Evolutionary conservation across 169 alveolate genomes (phyloP).

Genomic region (Cryptosporidium xiaoi): DNA sequence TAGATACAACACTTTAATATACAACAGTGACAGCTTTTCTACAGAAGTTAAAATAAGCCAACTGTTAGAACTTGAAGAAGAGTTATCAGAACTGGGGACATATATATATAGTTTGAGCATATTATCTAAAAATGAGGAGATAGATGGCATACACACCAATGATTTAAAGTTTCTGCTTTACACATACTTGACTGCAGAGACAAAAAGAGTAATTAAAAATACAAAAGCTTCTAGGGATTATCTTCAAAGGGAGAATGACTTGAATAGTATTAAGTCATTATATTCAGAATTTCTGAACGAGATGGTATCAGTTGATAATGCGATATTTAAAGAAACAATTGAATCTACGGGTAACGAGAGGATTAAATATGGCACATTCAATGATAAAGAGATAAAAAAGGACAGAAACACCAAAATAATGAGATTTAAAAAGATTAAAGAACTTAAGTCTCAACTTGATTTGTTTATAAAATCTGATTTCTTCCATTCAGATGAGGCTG

Average conservation of each 20-base stretch:
- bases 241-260: constrained; percentile 7
- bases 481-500: constrained; percentile 21
- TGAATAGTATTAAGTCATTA: background rate
- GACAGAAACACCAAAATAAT: constrained; percentile 22
- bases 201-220: constrained; percentile 6
- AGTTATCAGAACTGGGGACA: constrained; percentile 14
- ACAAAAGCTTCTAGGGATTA: constrained; percentile 1
- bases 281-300: constrained; percentile 34
- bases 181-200: constrained; percentile 31
- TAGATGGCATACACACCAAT: constrained; percentile 33
- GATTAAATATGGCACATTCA: background rate
- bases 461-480: constrained; percentile 37
- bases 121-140: constrained; percentile 59
- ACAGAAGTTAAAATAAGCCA: constrained; percentile 1
- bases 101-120: background rate
- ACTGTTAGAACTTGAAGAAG: constrained; percentile 1
- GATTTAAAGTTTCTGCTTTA: constrained; percentile 41
- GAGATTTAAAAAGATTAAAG: constrained; percentile 52
- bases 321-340: constrained; percentile 15
- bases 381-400: background rate
- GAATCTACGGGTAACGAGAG: constrained; percentile 3
- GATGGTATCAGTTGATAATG: background rate
- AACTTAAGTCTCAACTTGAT: constrained; percentile 7
- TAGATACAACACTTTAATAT: constrained; percentile 18
- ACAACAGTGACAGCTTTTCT: background rate